Evolutionary conservation across 441 rosid species (phyloP).

Genomic region (Theobroma grandiflorum): DNA sequence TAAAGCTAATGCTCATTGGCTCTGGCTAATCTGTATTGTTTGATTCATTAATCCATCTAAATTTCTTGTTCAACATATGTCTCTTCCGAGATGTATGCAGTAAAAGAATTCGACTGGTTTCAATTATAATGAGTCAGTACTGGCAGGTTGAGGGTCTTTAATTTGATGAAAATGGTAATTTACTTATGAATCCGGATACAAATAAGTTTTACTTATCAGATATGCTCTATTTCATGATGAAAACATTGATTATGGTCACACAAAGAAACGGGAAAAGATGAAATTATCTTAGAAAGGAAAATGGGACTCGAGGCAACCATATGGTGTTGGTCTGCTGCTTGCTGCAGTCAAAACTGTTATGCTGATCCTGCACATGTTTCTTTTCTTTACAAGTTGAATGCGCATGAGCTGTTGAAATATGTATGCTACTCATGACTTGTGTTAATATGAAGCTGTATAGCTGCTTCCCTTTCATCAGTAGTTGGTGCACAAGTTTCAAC

Average conservation of each 20-base stretch:
- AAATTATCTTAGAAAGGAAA: background rate
- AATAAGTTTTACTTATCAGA: background rate
- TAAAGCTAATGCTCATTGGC: background rate
- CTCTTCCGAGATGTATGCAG: background rate
- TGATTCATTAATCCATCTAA: background rate
- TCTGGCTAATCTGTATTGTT: background rate
- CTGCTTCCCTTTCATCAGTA: background rate
- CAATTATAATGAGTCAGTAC: background rate
- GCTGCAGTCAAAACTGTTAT: background rate
- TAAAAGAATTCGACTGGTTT: background rate
- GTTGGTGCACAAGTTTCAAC: background rate
- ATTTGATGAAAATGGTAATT: background rate
- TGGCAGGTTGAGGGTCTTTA: background rate
- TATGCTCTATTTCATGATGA: background rate
- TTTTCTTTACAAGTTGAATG: background rate
- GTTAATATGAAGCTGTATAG: background rate
- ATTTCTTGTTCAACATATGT: background rate
- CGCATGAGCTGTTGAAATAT: background rate
- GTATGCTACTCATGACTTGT: background rate
- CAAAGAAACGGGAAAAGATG: background rate
- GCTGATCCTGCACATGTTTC: background rate
- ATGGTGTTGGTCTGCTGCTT: background rate
- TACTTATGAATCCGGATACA: background rate
- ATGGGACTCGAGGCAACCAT: background rate
- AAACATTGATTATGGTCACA: background rate